These are phyloP conservation scores for Erodium trifolium DNA, from an alignment of 441 rosid species.

Conservation along the genomic window DNA sequence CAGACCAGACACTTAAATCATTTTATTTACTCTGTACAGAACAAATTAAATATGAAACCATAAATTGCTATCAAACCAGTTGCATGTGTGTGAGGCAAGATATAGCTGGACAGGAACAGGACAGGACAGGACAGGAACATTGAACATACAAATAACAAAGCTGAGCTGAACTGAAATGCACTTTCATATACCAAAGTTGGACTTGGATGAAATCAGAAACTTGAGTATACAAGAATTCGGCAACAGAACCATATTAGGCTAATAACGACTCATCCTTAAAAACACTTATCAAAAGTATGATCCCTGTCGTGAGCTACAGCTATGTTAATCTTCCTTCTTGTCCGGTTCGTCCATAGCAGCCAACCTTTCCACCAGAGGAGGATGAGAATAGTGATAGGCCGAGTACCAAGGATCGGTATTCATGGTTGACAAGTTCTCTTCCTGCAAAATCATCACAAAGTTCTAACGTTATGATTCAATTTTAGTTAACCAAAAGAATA, in stretches of 20 bases:
- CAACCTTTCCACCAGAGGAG: slow-evolving; percentile 88
- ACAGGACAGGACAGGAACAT: too few species aligned
- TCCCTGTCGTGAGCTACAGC: neutral
- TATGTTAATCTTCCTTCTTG: slow-evolving; percentile 55
- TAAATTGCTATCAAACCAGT: too few species aligned
- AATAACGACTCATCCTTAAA: too few species aligned
- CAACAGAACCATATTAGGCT: neutral
- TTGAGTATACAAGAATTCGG: neutral
- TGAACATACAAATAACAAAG: too few species aligned
- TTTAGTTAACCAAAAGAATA: too few species aligned
- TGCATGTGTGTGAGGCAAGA: too few species aligned
- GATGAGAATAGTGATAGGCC: slow-evolving; percentile 93
- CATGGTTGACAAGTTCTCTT: slow-evolving; percentile 91
- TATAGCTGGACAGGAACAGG: too few species aligned
- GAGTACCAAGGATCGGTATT: slow-evolving; percentile 97
- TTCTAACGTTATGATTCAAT: too few species aligned
- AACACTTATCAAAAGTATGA: slow-evolving; percentile 2
- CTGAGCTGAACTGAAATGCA: too few species aligned
- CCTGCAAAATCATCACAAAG: slow-evolving; percentile 38
- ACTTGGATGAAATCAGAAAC: neutral
- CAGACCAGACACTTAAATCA: too few species aligned
- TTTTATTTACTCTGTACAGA: too few species aligned
- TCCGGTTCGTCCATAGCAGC: slow-evolving; percentile 61
- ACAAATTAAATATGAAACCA: too few species aligned
- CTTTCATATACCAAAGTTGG: neutral